These are phyloP conservation scores for Talaromyces islandicus DNA, from an alignment of 2,329 filamentous ascomycete species.

Conservation along the genomic window DNA sequence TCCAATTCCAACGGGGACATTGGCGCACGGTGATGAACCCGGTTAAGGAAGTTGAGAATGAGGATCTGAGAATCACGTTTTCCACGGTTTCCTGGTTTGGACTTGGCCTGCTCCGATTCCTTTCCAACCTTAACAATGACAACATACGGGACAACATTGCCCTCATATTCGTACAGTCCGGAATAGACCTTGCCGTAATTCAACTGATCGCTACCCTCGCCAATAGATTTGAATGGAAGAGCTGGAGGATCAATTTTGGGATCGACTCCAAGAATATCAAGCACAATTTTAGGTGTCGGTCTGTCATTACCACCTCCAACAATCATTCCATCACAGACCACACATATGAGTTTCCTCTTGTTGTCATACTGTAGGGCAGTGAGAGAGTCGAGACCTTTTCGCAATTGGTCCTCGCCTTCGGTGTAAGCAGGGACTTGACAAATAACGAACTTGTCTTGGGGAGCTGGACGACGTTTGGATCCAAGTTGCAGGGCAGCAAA, in stretches of 20 bases:
- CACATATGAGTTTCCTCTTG: constrained; percentile 92
- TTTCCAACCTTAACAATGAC: constrained; percentile 97
- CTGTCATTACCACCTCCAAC: constrained; percentile 93
- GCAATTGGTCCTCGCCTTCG: constrained; percentile 89
- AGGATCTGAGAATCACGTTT: constrained; percentile 97
- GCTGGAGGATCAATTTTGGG: constrained; percentile 94
- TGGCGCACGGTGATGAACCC: constrained; percentile 84
- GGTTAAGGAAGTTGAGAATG: constrained; percentile 95
- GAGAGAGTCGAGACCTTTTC: constrained; percentile 88
- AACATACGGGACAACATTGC: constrained; percentile 93
- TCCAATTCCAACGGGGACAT: constrained; percentile 97
- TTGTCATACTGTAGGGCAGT: constrained; percentile 96
- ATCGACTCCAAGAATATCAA: constrained; percentile 95
- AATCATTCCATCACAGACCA: constrained; percentile 96
- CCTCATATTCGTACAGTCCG: constrained; percentile 93
- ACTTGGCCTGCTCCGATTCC: constrained; percentile 82
- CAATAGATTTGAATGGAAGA: constrained; percentile 88
- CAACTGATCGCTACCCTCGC: constrained; percentile 80
- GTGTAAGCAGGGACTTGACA: constrained; percentile 98
- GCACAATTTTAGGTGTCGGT: constrained; percentile 92
- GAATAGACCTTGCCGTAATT: constrained; percentile 99
- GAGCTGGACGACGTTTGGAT: constrained; percentile 78
- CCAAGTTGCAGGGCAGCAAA: constrained; percentile 88
- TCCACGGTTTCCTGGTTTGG: constrained; percentile 94
- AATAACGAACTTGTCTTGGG: constrained; percentile 98